Percentiles rank a stretch among this genome's conserved stretches.
Conservation (phyloP, 768 basidiomycete genomes). For the Kwoniella bestiolae region DNA sequence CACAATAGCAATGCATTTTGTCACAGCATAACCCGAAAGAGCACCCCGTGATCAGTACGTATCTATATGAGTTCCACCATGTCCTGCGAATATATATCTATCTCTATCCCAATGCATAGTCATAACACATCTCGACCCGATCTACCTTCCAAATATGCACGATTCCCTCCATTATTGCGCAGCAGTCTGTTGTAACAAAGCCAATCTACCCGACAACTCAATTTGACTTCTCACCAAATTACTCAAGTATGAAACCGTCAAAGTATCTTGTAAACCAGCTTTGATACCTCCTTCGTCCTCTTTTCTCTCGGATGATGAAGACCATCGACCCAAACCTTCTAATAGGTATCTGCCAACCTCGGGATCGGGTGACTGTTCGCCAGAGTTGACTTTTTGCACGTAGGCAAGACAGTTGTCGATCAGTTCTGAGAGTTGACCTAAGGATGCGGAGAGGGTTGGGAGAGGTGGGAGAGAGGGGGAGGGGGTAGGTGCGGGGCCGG, state of each 20-base stretch:
- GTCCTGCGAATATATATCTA: too few species aligned
- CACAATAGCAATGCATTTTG: too few species aligned
- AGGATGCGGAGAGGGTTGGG: conserved; percentile 73
- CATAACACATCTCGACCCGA: background rate
- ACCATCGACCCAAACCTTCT: conserved; percentile 65
- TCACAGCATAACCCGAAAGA: too few species aligned
- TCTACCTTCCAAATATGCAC: background rate
- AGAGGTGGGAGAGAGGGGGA: conserved; percentile 66
- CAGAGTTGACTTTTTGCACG: conserved; percentile 73
- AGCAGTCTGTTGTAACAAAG: conserved; percentile 63
- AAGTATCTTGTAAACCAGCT: conserved; percentile 68
- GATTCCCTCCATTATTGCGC: background rate
- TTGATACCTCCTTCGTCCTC: conserved; percentile 60
- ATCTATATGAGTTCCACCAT: too few species aligned
- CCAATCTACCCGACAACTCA: conserved; percentile 85
- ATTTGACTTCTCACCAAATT: conserved; percentile 92
- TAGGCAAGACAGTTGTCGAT: conserved; percentile 84
- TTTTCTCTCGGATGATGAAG: conserved; percentile 55
- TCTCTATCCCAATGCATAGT: too few species aligned
- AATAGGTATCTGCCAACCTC: conserved; percentile 89
- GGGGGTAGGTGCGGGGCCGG: conserved; percentile 45
- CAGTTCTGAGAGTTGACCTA: conserved; percentile 72
- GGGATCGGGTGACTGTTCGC: conserved; percentile 77
- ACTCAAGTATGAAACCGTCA: conserved; percentile 93
- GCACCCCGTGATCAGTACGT: too few species aligned